Conservation (phyloP, 768 basidiomycete genomes). For the Xerocomus spinulosus region DNA sequence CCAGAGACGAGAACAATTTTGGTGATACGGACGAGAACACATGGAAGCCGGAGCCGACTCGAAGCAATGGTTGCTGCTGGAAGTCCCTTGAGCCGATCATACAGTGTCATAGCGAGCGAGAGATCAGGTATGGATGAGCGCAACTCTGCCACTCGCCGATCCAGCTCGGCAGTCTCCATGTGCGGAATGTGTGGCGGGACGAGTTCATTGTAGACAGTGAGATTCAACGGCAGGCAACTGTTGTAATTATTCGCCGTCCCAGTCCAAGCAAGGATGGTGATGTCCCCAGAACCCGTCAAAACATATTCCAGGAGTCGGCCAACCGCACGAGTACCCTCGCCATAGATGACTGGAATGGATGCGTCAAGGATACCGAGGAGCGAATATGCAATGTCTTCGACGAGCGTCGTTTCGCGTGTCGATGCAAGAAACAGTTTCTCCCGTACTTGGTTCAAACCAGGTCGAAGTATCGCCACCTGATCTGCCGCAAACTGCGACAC, state of each 20-base stretch:
- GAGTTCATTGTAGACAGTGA: neutral
- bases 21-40: conserved; percentile 1
- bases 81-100: neutral
- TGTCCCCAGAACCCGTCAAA: conserved; percentile 1
- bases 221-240: conserved; percentile 5
- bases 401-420: neutral
- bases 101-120: neutral
- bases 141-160: neutral
- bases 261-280: conserved; percentile 1
- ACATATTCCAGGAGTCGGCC: conserved; percentile 1
- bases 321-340: conserved; percentile 1
- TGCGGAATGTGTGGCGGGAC: conserved; percentile 1
- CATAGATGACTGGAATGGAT: conserved; percentile 1
- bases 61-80: neutral
- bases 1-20: neutral
- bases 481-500: neutral
- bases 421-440: conserved; percentile 1
- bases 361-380: neutral
- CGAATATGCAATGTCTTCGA: neutral
- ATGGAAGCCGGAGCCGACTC: neutral
- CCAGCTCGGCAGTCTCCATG: neutral
- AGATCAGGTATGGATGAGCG: neutral
- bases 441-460: neutral
- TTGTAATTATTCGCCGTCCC: conserved; percentile 42
- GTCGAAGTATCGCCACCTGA: neutral